phyloP scores from a whole-genome alignment of 306 rosid genomes.

The Quercus robur region DNA sequence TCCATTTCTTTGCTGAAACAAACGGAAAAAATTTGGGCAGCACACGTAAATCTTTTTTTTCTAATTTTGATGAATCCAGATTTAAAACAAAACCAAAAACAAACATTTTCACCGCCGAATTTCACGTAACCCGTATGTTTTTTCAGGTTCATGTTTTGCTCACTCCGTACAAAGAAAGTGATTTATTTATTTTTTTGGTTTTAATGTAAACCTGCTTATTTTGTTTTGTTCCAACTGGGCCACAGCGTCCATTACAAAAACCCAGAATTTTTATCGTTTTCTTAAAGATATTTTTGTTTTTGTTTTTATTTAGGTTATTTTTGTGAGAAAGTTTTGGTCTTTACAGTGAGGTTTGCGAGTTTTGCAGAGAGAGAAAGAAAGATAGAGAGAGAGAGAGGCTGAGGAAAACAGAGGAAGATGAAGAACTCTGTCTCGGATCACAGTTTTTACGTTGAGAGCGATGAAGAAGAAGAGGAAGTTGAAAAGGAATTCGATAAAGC shows the following conservation, averaged over 20 bases:
- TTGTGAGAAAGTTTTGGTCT: not conserved
- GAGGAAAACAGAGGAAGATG: slow-evolving; percentile 35
- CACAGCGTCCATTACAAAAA: not conserved
- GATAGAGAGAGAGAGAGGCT: not conserved
- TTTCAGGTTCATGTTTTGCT: not conserved
- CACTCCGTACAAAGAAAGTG: not conserved
- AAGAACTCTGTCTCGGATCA: slow-evolving; percentile 74
- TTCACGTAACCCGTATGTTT: not conserved
- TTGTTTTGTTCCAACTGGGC: not conserved
- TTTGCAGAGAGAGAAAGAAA: slow-evolving; percentile 10
- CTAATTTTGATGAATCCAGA: too few species aligned
- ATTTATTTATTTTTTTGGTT: too few species aligned
- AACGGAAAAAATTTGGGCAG: too few species aligned
- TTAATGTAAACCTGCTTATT: not conserved
- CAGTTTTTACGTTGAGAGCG: slow-evolving; percentile 76
- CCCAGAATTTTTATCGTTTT: not conserved
- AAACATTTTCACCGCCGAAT: not conserved
- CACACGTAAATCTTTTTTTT: too few species aligned
- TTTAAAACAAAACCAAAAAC: too few species aligned
- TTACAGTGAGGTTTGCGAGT: not conserved
- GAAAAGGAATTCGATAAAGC: slow-evolving; percentile 47
- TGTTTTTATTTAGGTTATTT: not conserved
- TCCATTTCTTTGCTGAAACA: too few species aligned
- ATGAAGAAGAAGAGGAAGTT: slow-evolving; percentile 64
- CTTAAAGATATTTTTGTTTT: not conserved